Base-by-base conservation (phyloP, 2,329 filamentous ascomycete genomes). In the Botrytis sinoallii region DNA sequence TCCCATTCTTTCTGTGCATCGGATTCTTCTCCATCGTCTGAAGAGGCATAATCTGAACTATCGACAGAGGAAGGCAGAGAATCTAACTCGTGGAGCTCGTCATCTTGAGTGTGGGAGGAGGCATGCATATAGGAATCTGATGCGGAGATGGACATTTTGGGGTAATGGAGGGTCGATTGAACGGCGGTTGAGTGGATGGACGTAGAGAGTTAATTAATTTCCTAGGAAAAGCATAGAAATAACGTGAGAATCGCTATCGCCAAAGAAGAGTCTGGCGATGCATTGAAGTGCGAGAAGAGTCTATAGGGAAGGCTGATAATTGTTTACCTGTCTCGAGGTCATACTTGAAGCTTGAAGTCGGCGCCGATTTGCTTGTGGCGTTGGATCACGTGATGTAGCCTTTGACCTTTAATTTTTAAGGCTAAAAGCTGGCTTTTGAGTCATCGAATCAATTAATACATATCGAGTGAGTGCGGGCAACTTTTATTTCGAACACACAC, bases 1-100 rank as follows among this genome's bases (percentile, higher is more conserved):
- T 95, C 92, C 96, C 96, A 99, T 84, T 99, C 95, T 75, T 89
- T 89, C 83, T 99, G 95, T 16, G 96, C 96, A 81, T 98, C 95
- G 57, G 92, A 94, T 75, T 92, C 86, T 35, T 61, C 67, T n/a
- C 38, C 67, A 9, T 70, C 67, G 65, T 91, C 89, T 22, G 65
- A 67, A 63, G 85, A 85, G 78, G 85, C 85, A 65, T 83, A 79
- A 38, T 90, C 89, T 67, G 84, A 84, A 52, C 82, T 84, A 72
- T 83, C 81, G 32, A 83, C 80, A 72, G 86, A 86, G 73, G 90
- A 91, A 32, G 89, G 88, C 29, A 91, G 85, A 73, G 88, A 90
- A 81, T 89, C 88, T 78, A 90, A 79, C 12, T 90, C 88, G 76
- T 88, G 86, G n/a, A 46, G 40, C 3, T 57, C 48, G 40, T 70